Base-by-base conservation (phyloP, 1,284 basidiomycete species). In the Volvariella surrecta region DNA sequence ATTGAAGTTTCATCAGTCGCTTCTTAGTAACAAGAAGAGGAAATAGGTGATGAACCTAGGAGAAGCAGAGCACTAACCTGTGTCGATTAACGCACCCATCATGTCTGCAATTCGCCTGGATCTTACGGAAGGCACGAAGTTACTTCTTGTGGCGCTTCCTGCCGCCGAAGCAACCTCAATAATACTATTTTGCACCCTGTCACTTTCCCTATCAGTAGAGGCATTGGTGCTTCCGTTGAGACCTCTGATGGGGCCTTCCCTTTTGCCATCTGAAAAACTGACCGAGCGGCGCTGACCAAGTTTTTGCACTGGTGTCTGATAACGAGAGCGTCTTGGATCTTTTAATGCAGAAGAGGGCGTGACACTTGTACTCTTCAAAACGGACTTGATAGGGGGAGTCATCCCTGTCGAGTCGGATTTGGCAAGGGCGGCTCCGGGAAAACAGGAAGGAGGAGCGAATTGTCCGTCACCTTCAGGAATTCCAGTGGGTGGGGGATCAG, bases 251-350 rank as follows among this genome's bases (percentile, higher is more conserved):
- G 87, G 89, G 3, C 92, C 91, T 32, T 85, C 81, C 46, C 75
- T 74, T 56, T 83, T 86, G 3, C 92, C 91, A 57, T 97, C 93
- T 15, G 90, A 94, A 64, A 97, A 97, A 59, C 89, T 93, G 42
- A 97, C 93, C 37, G 89, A 93, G 22, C 92, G 77, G 19, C 81
- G 76, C 48, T 81, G 63, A 19, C 51, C 50, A 30, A 61, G 50
- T 39, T 54, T 62, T 40, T 65, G 67, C 18, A 70, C 54, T 11
- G 81, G 80, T 13, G 79, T 84, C 44, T 66, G 66, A 52, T 70
- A 63, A 39, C 60, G 63, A 18, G 58, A 55, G 19, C 67, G 68
- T 51, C 55, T 69, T 18, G 68, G 58, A 52, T 70, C 68, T 54
- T 73, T 76, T 57, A 79, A 55, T 16, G 60, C 78, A 9, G 79